Evolutionary conservation across 345 rosid species (phyloP).

Genomic region (Pseudoturritis turrita): DNA sequence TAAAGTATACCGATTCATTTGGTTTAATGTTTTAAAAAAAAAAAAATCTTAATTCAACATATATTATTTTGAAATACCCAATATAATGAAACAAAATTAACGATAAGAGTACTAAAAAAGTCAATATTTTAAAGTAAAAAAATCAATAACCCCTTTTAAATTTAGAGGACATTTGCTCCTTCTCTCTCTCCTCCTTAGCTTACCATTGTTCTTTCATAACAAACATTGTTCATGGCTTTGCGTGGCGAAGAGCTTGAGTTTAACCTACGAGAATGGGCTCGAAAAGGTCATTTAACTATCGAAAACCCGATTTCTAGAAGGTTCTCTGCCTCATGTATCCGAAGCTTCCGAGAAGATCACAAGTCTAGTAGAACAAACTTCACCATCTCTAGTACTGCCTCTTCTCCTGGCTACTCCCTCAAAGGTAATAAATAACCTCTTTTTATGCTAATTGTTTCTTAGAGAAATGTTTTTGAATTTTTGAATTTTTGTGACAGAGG

Average conservation of each 20-base stretch:
- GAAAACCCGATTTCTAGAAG: slow-evolving; percentile 48
- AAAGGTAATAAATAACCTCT: slow-evolving; percentile 22
- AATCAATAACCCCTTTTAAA: not conserved
- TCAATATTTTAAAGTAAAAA: not conserved
- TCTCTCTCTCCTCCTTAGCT: not conserved
- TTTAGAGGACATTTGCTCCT: not conserved
- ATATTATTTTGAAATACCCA: not conserved
- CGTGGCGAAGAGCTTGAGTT: slow-evolving; percentile 30
- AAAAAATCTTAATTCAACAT: too few species aligned
- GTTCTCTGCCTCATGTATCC: slow-evolving; percentile 60
- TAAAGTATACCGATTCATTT: too few species aligned
- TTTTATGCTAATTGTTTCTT: not conserved
- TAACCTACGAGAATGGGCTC: slow-evolving; percentile 39
- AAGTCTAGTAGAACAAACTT: slow-evolving; percentile 52
- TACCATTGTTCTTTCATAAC: not conserved
- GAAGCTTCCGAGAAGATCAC: slow-evolving; percentile 57
- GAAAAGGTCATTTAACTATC: slow-evolving; percentile 32
- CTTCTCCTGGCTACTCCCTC: slow-evolving; percentile 66
- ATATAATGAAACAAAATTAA: not conserved
- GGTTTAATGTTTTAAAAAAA: too few species aligned
- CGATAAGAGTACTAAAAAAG: not conserved
- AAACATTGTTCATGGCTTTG: slow-evolving; percentile 5
- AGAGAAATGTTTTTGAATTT: not conserved
- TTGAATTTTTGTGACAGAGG: slow-evolving; percentile 42
- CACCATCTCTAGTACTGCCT: slow-evolving; percentile 64